Percentiles rank a stretch among this genome's conserved stretches.
phyloP scores from a whole-genome alignment of 805 yeast species.

The Schwanniomyces yamadae region DNA sequence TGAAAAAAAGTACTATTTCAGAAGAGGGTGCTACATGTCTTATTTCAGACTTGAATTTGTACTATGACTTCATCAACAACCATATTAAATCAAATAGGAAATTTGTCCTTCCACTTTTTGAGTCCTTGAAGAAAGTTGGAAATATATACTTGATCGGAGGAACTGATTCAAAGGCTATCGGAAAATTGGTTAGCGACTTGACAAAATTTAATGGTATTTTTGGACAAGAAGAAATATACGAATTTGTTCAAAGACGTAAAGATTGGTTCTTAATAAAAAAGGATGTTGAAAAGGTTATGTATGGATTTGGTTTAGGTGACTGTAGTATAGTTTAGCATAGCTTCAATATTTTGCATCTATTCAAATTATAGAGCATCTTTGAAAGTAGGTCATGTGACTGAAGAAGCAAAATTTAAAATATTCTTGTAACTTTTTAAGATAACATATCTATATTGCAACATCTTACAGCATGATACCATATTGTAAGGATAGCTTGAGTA shows the following conservation, averaged over 20 bases:
- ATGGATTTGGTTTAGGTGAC: conserved; percentile 81
- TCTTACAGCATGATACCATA: too few relatives aligned
- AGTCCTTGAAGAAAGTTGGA: conserved; percentile 80
- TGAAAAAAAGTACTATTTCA: conserved; percentile 70
- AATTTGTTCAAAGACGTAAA: conserved; percentile 79
- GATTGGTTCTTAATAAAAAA: conserved; percentile 80
- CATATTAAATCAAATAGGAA: conserved; percentile 57
- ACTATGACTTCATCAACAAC: conserved; percentile 62
- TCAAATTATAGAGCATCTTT: too few relatives aligned
- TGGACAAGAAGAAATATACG: conserved; percentile 91
- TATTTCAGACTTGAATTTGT: conserved; percentile 77
- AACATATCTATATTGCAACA: too few relatives aligned
- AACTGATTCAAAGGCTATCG: conserved; percentile 77
- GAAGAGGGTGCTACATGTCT: conserved; percentile 79
- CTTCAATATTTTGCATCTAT: too few relatives aligned
- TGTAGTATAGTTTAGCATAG: conserved; percentile 52
- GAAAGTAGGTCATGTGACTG: too few relatives aligned
- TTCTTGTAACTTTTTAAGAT: too few relatives aligned
- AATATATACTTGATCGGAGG: conserved; percentile 73
- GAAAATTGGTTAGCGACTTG: conserved; percentile 77
- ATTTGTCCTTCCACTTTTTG: conserved; percentile 71
- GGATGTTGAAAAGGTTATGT: conserved; percentile 92
- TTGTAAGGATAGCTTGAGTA: too few relatives aligned
- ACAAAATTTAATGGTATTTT: conserved; percentile 86
- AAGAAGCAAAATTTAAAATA: too few relatives aligned